A percentile compares a stretch with the other conserved stretches of the same genome.
phyloP scores from a whole-genome alignment of 768 basidiomycete genomes.

The Tylopilus subfusipes region DNA sequence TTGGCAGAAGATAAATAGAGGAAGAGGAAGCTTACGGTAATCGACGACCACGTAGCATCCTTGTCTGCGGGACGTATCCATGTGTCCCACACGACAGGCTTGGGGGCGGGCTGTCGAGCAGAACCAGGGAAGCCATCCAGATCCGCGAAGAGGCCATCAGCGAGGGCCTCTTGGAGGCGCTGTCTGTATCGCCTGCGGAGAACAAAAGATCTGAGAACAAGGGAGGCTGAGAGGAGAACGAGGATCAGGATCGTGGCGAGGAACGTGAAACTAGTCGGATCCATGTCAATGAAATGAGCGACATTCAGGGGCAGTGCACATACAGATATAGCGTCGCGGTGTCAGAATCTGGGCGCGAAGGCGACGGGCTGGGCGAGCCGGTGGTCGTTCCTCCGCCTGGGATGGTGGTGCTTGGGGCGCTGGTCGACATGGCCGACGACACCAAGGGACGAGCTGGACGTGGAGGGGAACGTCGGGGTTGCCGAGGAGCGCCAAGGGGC shows the following conservation, averaged over 20 bases:
- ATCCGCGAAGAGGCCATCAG: conserved; percentile 41
- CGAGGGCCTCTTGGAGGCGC: conserved; percentile 50
- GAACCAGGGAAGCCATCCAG: conserved; percentile 20
- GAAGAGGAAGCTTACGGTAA: conserved; percentile 10
- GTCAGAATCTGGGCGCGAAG: conserved; percentile 6
- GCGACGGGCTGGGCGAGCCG: background rate
- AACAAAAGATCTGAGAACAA: conserved; percentile 61
- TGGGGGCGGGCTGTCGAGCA: conserved; percentile 4
- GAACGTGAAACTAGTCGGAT: conserved; percentile 56
- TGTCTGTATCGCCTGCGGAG: conserved; percentile 56
- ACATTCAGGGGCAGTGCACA: conserved; percentile 16
- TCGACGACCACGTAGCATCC: conserved; percentile 6
- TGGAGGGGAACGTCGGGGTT: background rate
- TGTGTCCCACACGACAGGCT: conserved; percentile 17
- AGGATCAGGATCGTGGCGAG: conserved; percentile 69
- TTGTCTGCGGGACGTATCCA: conserved; percentile 7
- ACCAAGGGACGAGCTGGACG: background rate
- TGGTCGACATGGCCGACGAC: conserved; percentile 16
- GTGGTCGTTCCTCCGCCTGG: background rate
- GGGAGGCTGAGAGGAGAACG: conserved; percentile 58
- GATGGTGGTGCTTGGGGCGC: background rate
- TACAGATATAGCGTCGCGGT: conserved; percentile 31
- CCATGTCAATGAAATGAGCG: conserved; percentile 5
- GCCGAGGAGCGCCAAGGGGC: background rate
- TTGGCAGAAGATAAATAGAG: background rate